A percentile compares a stretch with the other conserved stretches of the same genome.
These are phyloP conservation scores for Lactifluus pinguis DNA, from an alignment of 768 basidiomycete genomes.

Conservation along the genomic window DNA sequence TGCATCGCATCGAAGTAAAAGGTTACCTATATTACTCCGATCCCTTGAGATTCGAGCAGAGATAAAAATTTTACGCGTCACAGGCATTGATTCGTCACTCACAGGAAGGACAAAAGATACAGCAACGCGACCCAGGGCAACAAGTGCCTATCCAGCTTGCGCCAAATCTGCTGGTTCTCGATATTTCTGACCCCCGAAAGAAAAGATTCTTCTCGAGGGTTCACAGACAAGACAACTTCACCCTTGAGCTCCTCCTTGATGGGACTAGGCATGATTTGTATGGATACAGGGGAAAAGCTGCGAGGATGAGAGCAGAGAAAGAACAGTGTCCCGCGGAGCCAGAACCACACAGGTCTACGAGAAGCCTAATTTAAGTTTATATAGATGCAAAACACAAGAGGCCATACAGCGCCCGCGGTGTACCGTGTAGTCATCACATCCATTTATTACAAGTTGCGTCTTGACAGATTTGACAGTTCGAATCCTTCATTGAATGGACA, in stretches of 20 bases:
- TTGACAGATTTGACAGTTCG: no score
- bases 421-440: background rate
- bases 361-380: background rate
- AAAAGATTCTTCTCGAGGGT: background rate
- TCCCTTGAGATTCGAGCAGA: conserved; percentile 8
- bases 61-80: background rate
- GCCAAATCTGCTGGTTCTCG: conserved; percentile 1
- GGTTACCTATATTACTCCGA: conserved; percentile 18
- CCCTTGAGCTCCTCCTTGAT: background rate
- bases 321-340: background rate
- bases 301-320: background rate
- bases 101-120: conserved; percentile 19
- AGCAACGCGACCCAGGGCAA: conserved; percentile 15
- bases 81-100: background rate
- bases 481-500: no score
- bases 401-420: no score
- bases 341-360: background rate
- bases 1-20: background rate
- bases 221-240: background rate
- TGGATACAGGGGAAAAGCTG: background rate
- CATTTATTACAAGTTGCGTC: no score
- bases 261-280: background rate
- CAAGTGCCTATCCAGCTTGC: conserved; percentile 11
- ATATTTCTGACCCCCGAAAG: background rate
- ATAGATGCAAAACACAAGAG: background rate